Base-by-base conservation (phyloP, 2,329 filamentous ascomycete genomes). In the Emydomyces testavorans region DNA sequence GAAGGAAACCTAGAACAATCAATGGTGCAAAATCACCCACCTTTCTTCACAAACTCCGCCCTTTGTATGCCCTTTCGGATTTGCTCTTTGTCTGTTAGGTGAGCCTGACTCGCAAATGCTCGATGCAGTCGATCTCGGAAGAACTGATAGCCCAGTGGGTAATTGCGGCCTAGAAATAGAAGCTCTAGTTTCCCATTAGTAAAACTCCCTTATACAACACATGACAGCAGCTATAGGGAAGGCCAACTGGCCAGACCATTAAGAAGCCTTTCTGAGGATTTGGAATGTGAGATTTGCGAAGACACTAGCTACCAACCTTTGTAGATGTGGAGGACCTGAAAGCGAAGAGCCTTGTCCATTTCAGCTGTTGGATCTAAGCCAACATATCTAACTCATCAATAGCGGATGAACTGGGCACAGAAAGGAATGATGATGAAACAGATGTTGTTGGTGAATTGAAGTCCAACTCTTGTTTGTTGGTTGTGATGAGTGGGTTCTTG, bases 1-100 rank as follows among this genome's bases (percentile, higher is more conserved):
- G n/a, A n/a, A n/a, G n/a, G n/a, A n/a, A n/a, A n/a, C n/a, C n/a
- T n/a, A n/a, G n/a, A n/a, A n/a, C n/a, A n/a, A n/a, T n/a, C n/a
- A n/a, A n/a, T n/a, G 11, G 15, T 26, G 11, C 11, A 29, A 40
- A 13, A n/a, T 13, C 7, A 50, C 61, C 49, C 60, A 87, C 87
- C 87, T 74, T 93, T 95, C 67, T 86, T 93, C 3, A 96, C 87
- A 65, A 84, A 95, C 55, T 93, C 79, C 0, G 88, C 90, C 51
- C 82, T 74, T 34, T 77, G 74, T 48, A 98, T 86, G 0, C 80
- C 85, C 51, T 80, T 74, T 35, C 73, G 75, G 42, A 98, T 95
- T 58, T 85, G 75, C 6, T 76, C 77, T 53, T 90, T 82, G 56
- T 92, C 80, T 1, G 71, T 74, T 50, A 94, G 61, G 34, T 74